These are phyloP conservation scores for Microsporum audouinii DNA, from an alignment of 2,329 filamentous ascomycete genomes.

Conservation along the genomic window DNA sequence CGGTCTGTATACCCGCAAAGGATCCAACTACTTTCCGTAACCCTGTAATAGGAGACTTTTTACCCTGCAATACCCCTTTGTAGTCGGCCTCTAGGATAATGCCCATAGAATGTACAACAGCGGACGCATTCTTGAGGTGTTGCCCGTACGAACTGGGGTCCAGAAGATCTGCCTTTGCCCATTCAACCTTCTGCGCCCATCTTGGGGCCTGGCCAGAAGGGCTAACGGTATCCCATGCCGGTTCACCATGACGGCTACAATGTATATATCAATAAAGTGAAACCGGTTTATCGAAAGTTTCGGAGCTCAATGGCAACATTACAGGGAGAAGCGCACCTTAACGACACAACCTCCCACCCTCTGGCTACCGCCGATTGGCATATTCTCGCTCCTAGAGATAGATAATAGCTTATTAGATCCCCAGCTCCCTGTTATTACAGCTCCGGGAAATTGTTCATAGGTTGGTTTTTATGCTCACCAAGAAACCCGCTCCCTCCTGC, in stretches of 20 bases:
- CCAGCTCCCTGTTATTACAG: too few species aligned
- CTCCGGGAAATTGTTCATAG: not conserved
- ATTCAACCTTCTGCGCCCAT: conserved; percentile 74
- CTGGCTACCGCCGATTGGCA: conserved; percentile 77
- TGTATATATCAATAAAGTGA: not conserved
- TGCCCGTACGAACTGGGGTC: conserved; percentile 67
- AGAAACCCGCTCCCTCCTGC: conserved; percentile 91
- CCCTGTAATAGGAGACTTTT: conserved; percentile 68
- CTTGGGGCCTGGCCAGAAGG: conserved; percentile 55
- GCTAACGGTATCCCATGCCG: conserved; percentile 72
- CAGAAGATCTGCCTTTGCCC: conserved; percentile 82
- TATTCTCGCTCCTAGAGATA: conserved; percentile 54
- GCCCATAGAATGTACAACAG: conserved; percentile 88
- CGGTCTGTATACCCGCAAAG: conserved; percentile 36
- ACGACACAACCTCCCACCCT: conserved; percentile 84
- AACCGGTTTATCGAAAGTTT: not conserved
- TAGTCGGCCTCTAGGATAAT: conserved; percentile 96
- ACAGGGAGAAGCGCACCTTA: conserved; percentile 51
- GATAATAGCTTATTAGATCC: not conserved
- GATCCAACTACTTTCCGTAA: conserved; percentile 64
- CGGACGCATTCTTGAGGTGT: conserved; percentile 64
- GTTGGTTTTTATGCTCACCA: conserved; percentile 35
- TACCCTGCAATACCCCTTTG: conserved; percentile 78
- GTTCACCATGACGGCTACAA: conserved; percentile 73
- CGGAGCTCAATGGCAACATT: not conserved